Base-by-base conservation (phyloP, 1,139 yeast species). In the Pichia sp. region DNA sequence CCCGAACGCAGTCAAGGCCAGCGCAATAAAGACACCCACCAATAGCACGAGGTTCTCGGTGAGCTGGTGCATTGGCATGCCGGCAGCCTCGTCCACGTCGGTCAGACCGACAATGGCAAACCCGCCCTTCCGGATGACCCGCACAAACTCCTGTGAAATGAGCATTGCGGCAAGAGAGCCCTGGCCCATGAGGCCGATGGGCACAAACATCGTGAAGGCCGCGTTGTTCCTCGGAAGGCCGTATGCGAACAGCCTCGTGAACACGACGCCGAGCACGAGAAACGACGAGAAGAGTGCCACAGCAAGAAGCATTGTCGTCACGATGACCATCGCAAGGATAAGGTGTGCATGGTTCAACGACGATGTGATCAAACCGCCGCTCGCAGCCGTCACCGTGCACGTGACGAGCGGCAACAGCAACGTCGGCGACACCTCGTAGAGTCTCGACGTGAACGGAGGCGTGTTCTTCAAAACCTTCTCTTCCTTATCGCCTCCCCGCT, bases 111-210 rank as follows among this genome's bases (percentile, higher is more conserved):
- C n/a, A 5, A 26, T 34, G 21, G 21, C 19, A 31, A 51, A 50
- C 19, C 53, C 53, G 8, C 42, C n/a, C 2, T 36, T 30, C 9
- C 58, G 25, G 40, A 60, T 56, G 21, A 65, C 53, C 2, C 52
- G 44, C 3, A 58, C 58, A 25, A 64, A 41, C 40, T 58, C 54
- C 3, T 54, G 39, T 40, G 49, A 57, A 25, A 51, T 58, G 13
- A 82, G 68, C 58, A 84, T 68, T 13, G 85, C 74, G 3, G 86
- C 86, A 66, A 73, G 87, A 2, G 88, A 79, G 2, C 95, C 95
- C 68, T 89, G 96, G 21, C 96, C 96, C 64, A 86, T 68, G 25
- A 83, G 81, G 18, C 90, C 93, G 44, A 83, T 70, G 8, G 87
- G 84, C 50, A 82, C 73, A 63, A 84, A 83, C 53, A 75, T 66